These are phyloP conservation scores for Erysiphe pulchra DNA, from an alignment of 2,329 filamentous ascomycete genomes.

Conservation along the genomic window DNA sequence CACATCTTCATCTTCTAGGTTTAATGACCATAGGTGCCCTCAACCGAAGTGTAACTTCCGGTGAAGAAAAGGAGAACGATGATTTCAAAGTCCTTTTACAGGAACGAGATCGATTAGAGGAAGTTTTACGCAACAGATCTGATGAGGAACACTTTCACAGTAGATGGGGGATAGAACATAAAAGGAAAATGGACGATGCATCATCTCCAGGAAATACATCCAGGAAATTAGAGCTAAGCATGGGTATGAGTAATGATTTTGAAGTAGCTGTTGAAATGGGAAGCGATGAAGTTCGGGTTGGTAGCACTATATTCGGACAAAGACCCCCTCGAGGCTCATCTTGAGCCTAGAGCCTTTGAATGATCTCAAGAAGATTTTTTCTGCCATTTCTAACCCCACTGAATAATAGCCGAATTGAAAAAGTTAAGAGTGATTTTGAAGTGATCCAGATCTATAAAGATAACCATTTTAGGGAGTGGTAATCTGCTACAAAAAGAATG, in stretches of 20 bases:
- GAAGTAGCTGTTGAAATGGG: constrained; percentile 66
- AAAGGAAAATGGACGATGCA: constrained; percentile 29
- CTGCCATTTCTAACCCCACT: too few relatives aligned
- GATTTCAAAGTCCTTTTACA: constrained; percentile 51
- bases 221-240: constrained; percentile 61
- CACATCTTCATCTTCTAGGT: constrained; percentile 48
- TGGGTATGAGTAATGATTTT: constrained; percentile 97
- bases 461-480: too few relatives aligned
- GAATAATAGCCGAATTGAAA: too few relatives aligned
- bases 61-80: constrained; percentile 81
- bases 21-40: constrained; percentile 97
- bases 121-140: constrained; percentile 26
- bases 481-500: background rate
- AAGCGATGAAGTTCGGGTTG: constrained; percentile 72
- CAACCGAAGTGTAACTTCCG: constrained; percentile 49
- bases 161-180: constrained; percentile 26
- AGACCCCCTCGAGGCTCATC: constrained; percentile 23
- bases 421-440: too few relatives aligned
- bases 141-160: background rate
- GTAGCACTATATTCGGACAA: constrained; percentile 79
- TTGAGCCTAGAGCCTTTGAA: too few relatives aligned
- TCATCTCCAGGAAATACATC: constrained; percentile 25
- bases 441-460: too few relatives aligned
- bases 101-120: constrained; percentile 43
- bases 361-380: too few relatives aligned